Evolutionary conservation across 345 rosid species (phyloP).

Genomic region (Durio zibethinus): DNA sequence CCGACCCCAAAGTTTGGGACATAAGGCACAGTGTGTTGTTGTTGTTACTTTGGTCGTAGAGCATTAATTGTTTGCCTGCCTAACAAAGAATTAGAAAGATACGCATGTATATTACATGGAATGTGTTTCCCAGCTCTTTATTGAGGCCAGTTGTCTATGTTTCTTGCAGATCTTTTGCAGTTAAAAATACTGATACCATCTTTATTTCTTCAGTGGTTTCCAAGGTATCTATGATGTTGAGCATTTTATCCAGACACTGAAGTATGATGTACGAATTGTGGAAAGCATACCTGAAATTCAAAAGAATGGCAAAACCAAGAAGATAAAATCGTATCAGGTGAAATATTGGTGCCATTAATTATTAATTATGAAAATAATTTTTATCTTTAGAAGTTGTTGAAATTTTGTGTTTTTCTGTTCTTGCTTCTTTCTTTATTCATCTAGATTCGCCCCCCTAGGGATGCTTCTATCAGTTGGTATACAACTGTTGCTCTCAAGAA

Average conservation of each 20-base stretch:
- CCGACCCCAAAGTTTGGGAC: no score
- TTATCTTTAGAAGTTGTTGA: neutral
- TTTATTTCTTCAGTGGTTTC: slow-evolving; percentile 64
- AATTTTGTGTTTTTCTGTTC: neutral
- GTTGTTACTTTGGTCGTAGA: neutral
- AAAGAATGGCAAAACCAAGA: slow-evolving; percentile 86
- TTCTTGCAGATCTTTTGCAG: neutral
- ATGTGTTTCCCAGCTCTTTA: neutral
- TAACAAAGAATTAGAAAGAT: neutral
- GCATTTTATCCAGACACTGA: slow-evolving; percentile 77
- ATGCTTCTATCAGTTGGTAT: slow-evolving; percentile 95
- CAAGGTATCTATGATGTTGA: slow-evolving; percentile 95
- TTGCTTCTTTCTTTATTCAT: slow-evolving; percentile 5
- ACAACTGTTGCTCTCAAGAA: slow-evolving; percentile 69
- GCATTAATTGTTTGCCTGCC: neutral
- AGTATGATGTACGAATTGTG: slow-evolving; percentile 79
- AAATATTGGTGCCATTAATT: neutral
- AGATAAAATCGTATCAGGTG: slow-evolving; percentile 92
- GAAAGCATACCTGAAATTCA: slow-evolving; percentile 83
- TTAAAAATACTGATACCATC: neutral
- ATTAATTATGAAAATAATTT: neutral
- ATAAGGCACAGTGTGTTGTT: no score
- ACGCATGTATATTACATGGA: neutral
- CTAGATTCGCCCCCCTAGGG: slow-evolving; percentile 88
- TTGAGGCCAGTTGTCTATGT: neutral